These are phyloP conservation scores for Cystobasidiaceae sp. DNA, from an alignment of 1,284 basidiomycete genomes.

Conservation along the genomic window DNA sequence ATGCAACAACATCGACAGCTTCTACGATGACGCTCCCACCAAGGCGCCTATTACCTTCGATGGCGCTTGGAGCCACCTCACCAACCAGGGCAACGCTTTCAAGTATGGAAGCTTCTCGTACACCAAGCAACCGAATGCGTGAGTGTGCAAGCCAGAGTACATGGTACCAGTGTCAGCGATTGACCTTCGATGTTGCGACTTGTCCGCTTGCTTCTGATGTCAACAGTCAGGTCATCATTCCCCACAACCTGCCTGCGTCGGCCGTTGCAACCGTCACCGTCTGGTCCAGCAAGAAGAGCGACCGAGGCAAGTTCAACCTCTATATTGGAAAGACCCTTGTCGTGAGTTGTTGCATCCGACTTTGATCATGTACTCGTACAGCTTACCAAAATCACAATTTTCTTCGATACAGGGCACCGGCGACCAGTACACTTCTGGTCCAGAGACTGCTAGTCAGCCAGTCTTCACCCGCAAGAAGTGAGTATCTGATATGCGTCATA, in stretches of 20 bases:
- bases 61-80: background rate
- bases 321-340: background rate
- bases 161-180: too few species aligned
- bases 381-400: too few species aligned
- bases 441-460: background rate
- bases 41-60: background rate
- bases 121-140: background rate
- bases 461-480: constrained; percentile 5
- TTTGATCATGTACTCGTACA: background rate
- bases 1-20: too few species aligned
- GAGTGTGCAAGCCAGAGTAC: too few species aligned
- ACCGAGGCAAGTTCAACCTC: constrained; percentile 1
- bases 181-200: too few species aligned
- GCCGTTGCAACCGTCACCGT: too few species aligned
- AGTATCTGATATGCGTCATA: background rate
- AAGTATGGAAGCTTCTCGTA: background rate
- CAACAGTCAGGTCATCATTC: too few species aligned
- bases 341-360: background rate
- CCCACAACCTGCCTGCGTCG: too few species aligned
- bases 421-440: background rate
- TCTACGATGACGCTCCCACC: background rate
- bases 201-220: too few species aligned
- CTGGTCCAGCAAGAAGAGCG: background rate
- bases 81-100: background rate
- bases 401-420: background rate